Conservation (phyloP, 208 protist genomes). For the Trypanosoma scelopori region DNA sequence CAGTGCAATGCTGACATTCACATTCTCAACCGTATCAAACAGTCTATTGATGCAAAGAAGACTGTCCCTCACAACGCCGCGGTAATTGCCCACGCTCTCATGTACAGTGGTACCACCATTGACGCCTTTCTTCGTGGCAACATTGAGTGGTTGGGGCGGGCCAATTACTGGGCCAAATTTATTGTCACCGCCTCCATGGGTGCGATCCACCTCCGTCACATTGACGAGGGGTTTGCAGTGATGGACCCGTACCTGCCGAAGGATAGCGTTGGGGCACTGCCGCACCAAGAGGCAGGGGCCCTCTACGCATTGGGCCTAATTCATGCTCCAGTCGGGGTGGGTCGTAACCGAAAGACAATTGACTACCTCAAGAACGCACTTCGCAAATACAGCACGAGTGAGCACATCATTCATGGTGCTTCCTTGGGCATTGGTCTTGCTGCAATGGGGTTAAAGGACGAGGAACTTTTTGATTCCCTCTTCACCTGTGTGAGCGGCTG, state of each 20-base stretch:
- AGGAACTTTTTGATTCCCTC: conserved; percentile 94
- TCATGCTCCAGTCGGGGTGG: conserved; percentile 91
- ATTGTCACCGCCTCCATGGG: conserved; percentile 95
- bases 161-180: conserved; percentile 98
- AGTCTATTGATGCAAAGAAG: conserved; percentile 63
- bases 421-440: conserved; percentile 96
- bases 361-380: conserved; percentile 79
- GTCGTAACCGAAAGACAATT: conserved; percentile 80
- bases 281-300: conserved; percentile 96
- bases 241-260: conserved; percentile 94
- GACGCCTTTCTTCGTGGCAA: conserved; percentile 98
- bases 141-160: conserved; percentile 94
- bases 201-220: conserved; percentile 96
- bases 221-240: conserved; percentile 85
- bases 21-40: conserved; percentile 96
- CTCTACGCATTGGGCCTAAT: conserved; percentile 99
- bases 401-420: conserved; percentile 97
- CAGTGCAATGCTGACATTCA: conserved; percentile 94
- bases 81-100: conserved; percentile 96
- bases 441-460: conserved; percentile 88
- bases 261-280: conserved; percentile 43
- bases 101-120: conserved; percentile 98
- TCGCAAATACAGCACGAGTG: conserved; percentile 59
- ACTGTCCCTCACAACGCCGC: conserved; percentile 92
- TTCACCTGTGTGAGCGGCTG: conserved; percentile 94